Percentiles rank a stretch among this genome's conserved stretches.
Evolutionary conservation across 2,329 filamentous ascomycete genomes (phyloP).

Genomic region (Colletotrichum chrysophilum): DNA sequence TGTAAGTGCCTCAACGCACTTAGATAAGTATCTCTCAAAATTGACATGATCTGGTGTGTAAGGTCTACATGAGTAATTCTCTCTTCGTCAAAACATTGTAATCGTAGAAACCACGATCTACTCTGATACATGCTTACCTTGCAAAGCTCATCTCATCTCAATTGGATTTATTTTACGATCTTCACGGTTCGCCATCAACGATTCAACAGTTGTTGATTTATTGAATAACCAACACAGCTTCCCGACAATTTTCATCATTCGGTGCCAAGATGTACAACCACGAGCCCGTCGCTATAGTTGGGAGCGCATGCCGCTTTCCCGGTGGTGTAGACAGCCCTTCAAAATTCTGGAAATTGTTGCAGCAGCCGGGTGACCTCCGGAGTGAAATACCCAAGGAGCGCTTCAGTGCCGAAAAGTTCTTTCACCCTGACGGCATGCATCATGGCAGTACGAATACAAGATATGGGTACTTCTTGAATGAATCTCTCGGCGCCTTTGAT

Average conservation of each 20-base stretch:
- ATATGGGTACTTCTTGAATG: slow-evolving; percentile 24
- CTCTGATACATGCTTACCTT: neutral
- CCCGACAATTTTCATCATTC: neutral
- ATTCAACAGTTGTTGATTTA: neutral
- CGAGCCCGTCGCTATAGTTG: slow-evolving; percentile 28
- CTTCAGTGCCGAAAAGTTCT: neutral
- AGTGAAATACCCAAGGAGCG: neutral
- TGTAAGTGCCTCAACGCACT: neutral
- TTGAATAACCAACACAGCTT: neutral
- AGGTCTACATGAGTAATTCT: neutral
- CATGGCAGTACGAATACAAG: slow-evolving; percentile 25
- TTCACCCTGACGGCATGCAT: neutral
- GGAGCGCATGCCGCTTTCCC: slow-evolving; percentile 27
- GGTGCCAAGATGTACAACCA: neutral
- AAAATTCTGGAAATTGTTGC: slow-evolving; percentile 23
- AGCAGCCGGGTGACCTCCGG: slow-evolving; percentile 5
- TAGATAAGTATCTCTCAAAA: neutral
- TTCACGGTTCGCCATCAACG: neutral
- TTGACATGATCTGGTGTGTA: neutral
- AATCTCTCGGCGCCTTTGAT: slow-evolving; percentile 27
- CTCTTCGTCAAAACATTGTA: neutral
- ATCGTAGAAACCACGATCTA: neutral
- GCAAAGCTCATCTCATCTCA: neutral
- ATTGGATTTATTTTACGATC: neutral
- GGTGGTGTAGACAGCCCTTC: slow-evolving; percentile 25